These are phyloP conservation scores for Ajuga reptans DNA, from an alignment of 305 asterid species.

Conservation along the genomic window DNA sequence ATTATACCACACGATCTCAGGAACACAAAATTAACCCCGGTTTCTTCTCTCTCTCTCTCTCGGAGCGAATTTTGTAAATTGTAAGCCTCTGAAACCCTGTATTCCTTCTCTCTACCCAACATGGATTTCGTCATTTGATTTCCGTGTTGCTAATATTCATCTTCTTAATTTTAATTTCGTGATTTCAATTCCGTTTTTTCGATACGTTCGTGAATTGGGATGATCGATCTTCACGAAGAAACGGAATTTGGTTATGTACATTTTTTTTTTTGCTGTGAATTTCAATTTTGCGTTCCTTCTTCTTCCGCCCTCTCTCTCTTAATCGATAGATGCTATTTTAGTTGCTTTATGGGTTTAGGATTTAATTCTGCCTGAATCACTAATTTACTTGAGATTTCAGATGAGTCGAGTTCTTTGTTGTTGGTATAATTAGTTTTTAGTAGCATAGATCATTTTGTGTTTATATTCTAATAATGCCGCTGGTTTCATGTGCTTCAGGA, in stretches of 20 bases:
- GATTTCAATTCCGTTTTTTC: neutral
- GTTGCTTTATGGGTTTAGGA: slow-evolving; percentile 20
- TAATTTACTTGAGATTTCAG: slow-evolving; percentile 17
- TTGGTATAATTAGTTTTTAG: slow-evolving; percentile 17
- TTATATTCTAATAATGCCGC: slow-evolving; percentile 17
- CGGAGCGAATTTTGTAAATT: slow-evolving; percentile 24
- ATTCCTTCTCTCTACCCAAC: slow-evolving; percentile 12
- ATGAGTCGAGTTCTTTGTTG: neutral
- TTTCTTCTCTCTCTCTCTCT: slow-evolving; percentile 8
- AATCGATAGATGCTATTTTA: neutral
- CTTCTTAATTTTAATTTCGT: neutral
- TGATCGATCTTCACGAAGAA: slow-evolving; percentile 25
- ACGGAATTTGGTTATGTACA: neutral
- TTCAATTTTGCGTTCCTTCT: neutral
- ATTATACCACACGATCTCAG: slow-evolving; percentile 21
- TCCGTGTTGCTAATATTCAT: neutral
- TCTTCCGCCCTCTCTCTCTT: neutral
- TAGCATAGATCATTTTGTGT: slow-evolving; percentile 4
- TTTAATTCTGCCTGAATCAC: neutral
- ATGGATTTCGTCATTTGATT: slow-evolving; percentile 15
- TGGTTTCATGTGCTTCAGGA: slow-evolving; percentile 27
- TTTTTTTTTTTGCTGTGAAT: neutral
- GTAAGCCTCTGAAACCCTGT: slow-evolving; percentile 34
- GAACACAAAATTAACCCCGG: slow-evolving; percentile 9
- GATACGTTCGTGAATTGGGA: neutral